Base-by-base conservation (phyloP, 2,329 filamentous ascomycete species). In the Monilinia fructigena region DNA sequence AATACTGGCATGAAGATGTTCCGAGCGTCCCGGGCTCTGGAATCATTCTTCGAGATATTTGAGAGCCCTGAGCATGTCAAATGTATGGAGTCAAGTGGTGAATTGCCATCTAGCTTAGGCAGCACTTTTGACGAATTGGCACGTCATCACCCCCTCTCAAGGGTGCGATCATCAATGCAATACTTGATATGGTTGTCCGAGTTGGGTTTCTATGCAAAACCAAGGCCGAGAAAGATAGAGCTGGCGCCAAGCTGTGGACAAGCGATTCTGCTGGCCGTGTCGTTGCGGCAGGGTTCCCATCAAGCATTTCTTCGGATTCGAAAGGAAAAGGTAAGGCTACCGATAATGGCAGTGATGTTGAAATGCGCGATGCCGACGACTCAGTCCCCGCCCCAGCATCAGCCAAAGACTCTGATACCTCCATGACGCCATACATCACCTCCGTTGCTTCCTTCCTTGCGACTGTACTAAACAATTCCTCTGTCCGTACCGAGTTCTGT, bases 11-110 rank as follows among this genome's bases (percentile, higher is more conserved):
- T 97, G 82, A 90, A 90, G 73, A 84, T 97, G 75, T 96, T 99
- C 73, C 88, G 92, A 66, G 85, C 87, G 0, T 97, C 93, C 0
- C 84, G 87, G 67, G 93, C 92, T 1, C 83, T 99, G 55, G 89
- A 93, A 66, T 91, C 87, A 72, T 98, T 93, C 76, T 90, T 99
- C 70, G 92, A 97, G 76, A 92, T 98, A n/a, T 99, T 99, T 71
- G 92, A 97, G 77, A 98, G 92, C 71, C 88, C 93, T 2, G 85
- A 87, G 20, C 96, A 99, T 78, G 87, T 99, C 67, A 91, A 90
- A 72, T 90, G 89, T 70, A 88, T 99, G 83, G 87, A 91, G 69
- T 81, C 82, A 48, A 94, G 97, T 70, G 81, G 84, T 6, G 87
- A 89, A 47, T 82, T 96, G 67, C 85, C 93, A 12, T 85, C 85